A percentile compares a stretch with the other conserved stretches of the same genome.
Conservation (phyloP, 257 asterid species). For the Nicotiana knightiana region DNA sequence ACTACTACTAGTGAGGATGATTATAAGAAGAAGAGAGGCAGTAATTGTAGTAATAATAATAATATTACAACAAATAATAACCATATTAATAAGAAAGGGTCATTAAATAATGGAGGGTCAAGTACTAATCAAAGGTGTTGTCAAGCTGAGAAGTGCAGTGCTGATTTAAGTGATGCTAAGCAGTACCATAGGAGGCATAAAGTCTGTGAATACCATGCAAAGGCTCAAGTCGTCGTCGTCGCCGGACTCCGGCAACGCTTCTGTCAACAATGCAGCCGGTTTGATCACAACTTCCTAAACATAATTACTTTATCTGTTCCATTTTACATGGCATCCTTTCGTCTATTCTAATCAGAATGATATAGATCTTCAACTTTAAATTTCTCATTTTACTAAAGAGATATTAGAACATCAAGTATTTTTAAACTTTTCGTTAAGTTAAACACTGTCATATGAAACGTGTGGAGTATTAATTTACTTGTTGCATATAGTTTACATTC, state of each 20-base stretch:
- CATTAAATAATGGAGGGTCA: background rate
- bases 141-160: constrained; percentile 56
- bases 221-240: constrained; percentile 52
- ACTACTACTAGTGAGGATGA: constrained; percentile 24
- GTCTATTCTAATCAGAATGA: background rate
- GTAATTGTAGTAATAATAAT: background rate
- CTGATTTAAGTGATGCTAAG: constrained; percentile 50
- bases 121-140: constrained; percentile 34
- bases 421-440: background rate
- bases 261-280: constrained; percentile 94
- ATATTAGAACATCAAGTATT: background rate
- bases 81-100: constrained; percentile 28
- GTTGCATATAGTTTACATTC: background rate
- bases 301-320: background rate
- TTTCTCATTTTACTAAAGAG: background rate
- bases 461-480: background rate
- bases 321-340: background rate
- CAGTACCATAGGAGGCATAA: constrained; percentile 63
- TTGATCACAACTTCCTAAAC: background rate
- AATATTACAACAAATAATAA: background rate
- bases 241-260: constrained; percentile 74
- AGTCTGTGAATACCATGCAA: constrained; percentile 63
- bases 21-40: constrained; percentile 33
- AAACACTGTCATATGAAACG: background rate
- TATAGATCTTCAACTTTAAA: background rate